Percentiles rank a stretch among this genome's conserved stretches.
phyloP scores from a whole-genome alignment of 495 filamentous ascomycete species.

The Penicillium macrosclerotiorum region DNA sequence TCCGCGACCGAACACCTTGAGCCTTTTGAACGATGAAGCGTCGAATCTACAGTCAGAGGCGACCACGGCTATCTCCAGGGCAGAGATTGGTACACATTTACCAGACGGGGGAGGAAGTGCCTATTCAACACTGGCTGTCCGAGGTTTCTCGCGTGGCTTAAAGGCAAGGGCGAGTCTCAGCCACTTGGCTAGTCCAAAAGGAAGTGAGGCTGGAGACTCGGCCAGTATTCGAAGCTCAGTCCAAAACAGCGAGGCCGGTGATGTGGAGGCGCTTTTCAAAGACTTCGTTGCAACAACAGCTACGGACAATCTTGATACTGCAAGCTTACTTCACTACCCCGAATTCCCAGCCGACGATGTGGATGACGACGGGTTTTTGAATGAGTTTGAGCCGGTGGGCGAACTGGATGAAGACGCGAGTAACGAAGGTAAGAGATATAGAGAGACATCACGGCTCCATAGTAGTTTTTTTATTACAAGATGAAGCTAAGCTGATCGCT shows the following conservation, averaged over 20 bases:
- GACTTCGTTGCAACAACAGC: slow-evolving; percentile 50
- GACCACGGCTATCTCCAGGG: slow-evolving; percentile 78
- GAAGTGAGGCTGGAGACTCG: slow-evolving; percentile 70
- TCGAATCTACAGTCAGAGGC: slow-evolving; percentile 64
- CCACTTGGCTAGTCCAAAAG: slow-evolving; percentile 45
- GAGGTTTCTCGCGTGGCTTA: slow-evolving; percentile 33
- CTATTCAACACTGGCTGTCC: slow-evolving; percentile 47
- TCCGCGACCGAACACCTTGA: slow-evolving; percentile 57
- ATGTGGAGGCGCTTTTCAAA: slow-evolving; percentile 81
- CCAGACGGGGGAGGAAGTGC: slow-evolving; percentile 64
- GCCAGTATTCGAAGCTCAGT: slow-evolving; percentile 81
- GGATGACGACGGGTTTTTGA: slow-evolving; percentile 59
- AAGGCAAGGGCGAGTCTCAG: slow-evolving; percentile 44
- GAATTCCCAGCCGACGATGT: slow-evolving; percentile 54
- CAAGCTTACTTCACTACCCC: slow-evolving; percentile 42
- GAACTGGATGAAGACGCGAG: slow-evolving; percentile 57
- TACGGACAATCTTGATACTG: slow-evolving; percentile 20
- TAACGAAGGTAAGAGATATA: slow-evolving; percentile 72
- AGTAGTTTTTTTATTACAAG: background rate
- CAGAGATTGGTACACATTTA: slow-evolving; percentile 72
- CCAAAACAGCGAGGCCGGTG: slow-evolving; percentile 68
- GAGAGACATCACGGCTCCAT: no score
- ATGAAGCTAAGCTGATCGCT: slow-evolving; percentile 7
- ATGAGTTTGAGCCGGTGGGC: slow-evolving; percentile 77
- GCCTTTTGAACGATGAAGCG: slow-evolving; percentile 40